Base-by-base conservation (phyloP, 2,329 filamentous ascomycete genomes). In the Elsinoe batatas region DNA sequence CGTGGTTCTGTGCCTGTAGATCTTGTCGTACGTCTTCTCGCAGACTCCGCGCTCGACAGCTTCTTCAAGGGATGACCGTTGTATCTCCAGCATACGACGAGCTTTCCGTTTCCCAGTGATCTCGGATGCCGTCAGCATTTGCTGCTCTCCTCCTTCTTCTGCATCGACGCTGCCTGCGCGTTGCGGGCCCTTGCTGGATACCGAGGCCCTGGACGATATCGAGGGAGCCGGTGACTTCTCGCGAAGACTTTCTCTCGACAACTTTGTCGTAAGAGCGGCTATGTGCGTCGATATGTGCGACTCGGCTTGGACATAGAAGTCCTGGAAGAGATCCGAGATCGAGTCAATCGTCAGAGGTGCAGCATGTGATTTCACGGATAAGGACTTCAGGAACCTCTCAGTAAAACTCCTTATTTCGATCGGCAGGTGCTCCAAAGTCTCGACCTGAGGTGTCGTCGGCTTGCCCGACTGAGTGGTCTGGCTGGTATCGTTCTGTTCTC, bases 341-440 rank as follows among this genome's bases (percentile, higher is more conserved):
- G 81, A 84, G 47, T 95, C 89, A 65, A 94, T 86, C 44, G 81
- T 87, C 0, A 93, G 84, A 4, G 93, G 93, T 4, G 83, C 84
- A 2, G 87, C 81, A 65, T 96, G 87, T 32, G 94, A 85, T 75
- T 88, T 95, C 63, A 88, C 88, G 47, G 83, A 87, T 22, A 98
- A 75, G 5, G 89, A 91, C 59, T 95, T 89, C 65, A 97, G 84
- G 67, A 98, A 98, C 88, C 87, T 88, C 70, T 97, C 91, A 17
- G 87, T 89, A 67, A 96, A 74, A 69, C 88, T 93, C 57, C 93
- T 80, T 58, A 98, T 81, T 77, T 98, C 93, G 64, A 96, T 93
- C 12, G 93, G 93, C 40, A 98, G 81, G 65, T 95, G 87, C 64
- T 95, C 88, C 60, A 93, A 84, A 57, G 88, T 84, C 60, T 88